Evolutionary conservation across 176 grass and related monocot genomes (phyloP), one percentile per base, ranked within the genome.

Genomic region (Panicum miliaceum): DNA sequence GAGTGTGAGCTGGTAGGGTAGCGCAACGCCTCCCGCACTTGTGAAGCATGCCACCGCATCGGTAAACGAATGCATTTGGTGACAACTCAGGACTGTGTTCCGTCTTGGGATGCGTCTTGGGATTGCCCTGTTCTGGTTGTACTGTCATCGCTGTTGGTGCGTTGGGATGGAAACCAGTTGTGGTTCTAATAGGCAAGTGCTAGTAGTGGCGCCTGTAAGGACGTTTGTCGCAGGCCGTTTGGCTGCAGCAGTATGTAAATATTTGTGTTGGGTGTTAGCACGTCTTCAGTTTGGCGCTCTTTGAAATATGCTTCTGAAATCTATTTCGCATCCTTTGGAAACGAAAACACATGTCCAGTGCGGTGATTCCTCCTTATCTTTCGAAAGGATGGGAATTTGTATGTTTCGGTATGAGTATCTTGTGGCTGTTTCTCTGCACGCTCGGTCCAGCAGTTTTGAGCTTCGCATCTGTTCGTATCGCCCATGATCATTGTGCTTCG

Each of bases 51-150:
- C 2, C 8, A 54, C 4, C 51, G 23, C 26, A 58, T 18, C 27
- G 12, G 45, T 32, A 11, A 11, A 53, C 23, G 35, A 60, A 20
- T 27, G 37, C 5, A 16, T 15, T n/a, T 15, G 64, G 34, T 34
- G 41, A 9, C 5, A 35, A 67, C 27, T 71, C 59, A 12, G 76
- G 76, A 76, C 68, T 47, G 7, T 60, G 52, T 25, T 50, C 25
- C 19, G 29, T 71, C 85, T 78, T 81, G 6, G 77, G 83, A 54
- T n/a, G n/a, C n/a, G n/a, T n/a, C n/a, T n/a, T n/a, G n/a, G n/a
- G n/a, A n/a, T n/a, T 22, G 72, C 73, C 37, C 7, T 38, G 2
- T 76, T 36, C 0, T 43, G 7, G 5, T 11, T 34, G 35, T 64
- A 65, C 37, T 10, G 6, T 6, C 45, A 3, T 71, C 5, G 65